Evolutionary conservation across 83 land plant genomes (phyloP).

Genomic region (Picea mariana): DNA sequence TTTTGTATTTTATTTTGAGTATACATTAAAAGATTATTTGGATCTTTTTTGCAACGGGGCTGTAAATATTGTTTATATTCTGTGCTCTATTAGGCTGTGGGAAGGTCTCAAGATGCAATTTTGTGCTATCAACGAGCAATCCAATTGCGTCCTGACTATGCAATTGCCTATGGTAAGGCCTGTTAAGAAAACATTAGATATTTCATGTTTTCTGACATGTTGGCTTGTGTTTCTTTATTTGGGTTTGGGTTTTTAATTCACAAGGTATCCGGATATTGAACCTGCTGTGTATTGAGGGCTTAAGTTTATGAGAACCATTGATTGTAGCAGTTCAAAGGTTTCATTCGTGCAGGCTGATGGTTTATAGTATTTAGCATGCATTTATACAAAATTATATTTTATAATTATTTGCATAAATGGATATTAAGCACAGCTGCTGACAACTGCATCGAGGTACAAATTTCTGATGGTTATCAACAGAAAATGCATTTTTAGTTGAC

Average conservation of each 20-base stretch:
- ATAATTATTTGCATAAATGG: too few species aligned
- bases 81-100: constrained; percentile 67
- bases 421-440: too few species aligned
- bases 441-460: too few species aligned
- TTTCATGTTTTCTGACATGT: not conserved
- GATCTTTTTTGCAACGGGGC: not conserved
- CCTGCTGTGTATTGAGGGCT: not conserved
- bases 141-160: constrained; percentile 80
- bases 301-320: not conserved
- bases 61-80: not conserved
- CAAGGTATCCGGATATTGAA: not conserved
- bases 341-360: too few species aligned
- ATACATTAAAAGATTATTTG: not conserved
- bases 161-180: constrained; percentile 89
- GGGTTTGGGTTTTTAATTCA: not conserved
- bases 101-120: constrained; percentile 95
- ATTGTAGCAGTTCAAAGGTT: not conserved
- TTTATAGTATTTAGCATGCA: too few species aligned
- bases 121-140: constrained; percentile 82
- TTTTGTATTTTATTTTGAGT: constrained; percentile 2
- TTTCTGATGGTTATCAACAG: not conserved
- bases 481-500: not conserved
- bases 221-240: not conserved
- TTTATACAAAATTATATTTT: too few species aligned
- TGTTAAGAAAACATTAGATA: too few species aligned